phyloP scores from a whole-genome alignment of 495 filamentous ascomycete genomes.

The Tuber indicum region DNA sequence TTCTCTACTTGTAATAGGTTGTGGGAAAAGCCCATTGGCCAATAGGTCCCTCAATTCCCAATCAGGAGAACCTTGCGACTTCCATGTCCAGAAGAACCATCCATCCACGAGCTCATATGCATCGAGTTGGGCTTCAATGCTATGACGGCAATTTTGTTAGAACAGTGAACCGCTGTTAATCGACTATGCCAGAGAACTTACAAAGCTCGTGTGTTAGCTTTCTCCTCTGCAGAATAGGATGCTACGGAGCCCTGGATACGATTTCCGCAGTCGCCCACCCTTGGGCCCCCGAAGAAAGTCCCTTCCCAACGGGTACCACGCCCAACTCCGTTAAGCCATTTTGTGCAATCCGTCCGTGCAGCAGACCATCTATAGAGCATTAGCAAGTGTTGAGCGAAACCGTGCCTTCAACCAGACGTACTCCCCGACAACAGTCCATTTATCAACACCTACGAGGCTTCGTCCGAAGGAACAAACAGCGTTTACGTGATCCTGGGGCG shows the following conservation, averaged over 20 bases:
- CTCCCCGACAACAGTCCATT: constrained; percentile 66
- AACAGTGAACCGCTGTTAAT: not conserved
- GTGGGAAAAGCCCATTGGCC: constrained; percentile 56
- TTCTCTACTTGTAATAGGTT: constrained; percentile 44
- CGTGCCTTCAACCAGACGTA: constrained; percentile 30
- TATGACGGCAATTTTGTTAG: constrained; percentile 1
- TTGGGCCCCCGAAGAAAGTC: constrained; percentile 45
- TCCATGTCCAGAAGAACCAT: constrained; percentile 82
- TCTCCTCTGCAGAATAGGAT: constrained; percentile 29
- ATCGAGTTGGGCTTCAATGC: constrained; percentile 66
- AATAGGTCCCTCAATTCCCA: constrained; percentile 73
- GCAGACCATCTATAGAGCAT: constrained; percentile 47
- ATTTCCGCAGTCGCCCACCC: constrained; percentile 53
- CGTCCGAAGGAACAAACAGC: constrained; percentile 50
- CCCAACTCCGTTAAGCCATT: constrained; percentile 63
- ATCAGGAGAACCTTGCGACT: constrained; percentile 77
- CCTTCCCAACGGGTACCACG: constrained; percentile 67
- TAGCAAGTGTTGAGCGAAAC: not conserved
- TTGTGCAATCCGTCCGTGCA: constrained; percentile 68
- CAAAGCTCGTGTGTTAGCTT: constrained; percentile 31
- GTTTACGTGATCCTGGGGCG: constrained; percentile 49
- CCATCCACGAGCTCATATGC: constrained; percentile 62
- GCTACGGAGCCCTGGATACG: constrained; percentile 23
- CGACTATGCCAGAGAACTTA: constrained; percentile 7
- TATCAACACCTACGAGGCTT: constrained; percentile 54